phyloP scores from a whole-genome alignment of 2,329 filamentous ascomycete genomes.

The Hortaea werneckii region DNA sequence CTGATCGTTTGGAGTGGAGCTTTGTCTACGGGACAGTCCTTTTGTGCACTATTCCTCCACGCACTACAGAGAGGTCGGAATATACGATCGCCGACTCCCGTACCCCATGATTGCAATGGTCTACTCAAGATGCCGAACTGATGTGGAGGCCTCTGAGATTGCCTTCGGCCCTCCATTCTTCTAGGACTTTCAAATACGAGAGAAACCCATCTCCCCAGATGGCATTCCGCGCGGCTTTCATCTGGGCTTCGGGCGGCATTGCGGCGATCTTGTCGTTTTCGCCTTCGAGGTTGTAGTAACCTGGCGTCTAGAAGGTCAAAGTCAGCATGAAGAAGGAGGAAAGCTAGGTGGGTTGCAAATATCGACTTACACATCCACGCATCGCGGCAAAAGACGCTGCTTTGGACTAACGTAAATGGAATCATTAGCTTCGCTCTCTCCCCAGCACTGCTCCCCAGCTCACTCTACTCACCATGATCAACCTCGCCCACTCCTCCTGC shows the following conservation, averaged over 20 bases:
- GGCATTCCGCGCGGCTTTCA: constrained; percentile 13
- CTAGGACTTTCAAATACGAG: constrained; percentile 25
- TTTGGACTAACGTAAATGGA: constrained; percentile 1
- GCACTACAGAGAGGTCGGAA: no score
- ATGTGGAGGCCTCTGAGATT: constrained; percentile 24
- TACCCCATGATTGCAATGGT: no score
- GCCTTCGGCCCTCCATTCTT: constrained; percentile 23
- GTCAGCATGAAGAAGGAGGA: no score
- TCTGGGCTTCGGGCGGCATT: constrained; percentile 16
- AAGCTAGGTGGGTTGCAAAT: background rate
- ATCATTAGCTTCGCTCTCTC: no score
- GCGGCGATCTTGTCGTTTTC: constrained; percentile 12
- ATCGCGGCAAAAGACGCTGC: constrained; percentile 33
- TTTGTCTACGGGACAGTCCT: no score
- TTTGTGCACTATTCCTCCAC: no score
- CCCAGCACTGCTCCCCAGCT: no score
- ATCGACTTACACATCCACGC: constrained; percentile 29
- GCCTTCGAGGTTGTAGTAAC: constrained; percentile 43
- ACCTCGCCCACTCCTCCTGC: constrained; percentile 38
- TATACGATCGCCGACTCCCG: no score
- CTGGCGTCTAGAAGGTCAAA: constrained; percentile 31
- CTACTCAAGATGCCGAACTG: background rate
- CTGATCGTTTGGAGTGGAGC: no score
- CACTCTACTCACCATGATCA: constrained; percentile 25
- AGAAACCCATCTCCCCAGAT: constrained; percentile 23